Percentiles rank a stretch among this genome's conserved stretches.
Evolutionary conservation across 106 monocot species (phyloP).

Genomic region (Gastrodia elata): DNA sequence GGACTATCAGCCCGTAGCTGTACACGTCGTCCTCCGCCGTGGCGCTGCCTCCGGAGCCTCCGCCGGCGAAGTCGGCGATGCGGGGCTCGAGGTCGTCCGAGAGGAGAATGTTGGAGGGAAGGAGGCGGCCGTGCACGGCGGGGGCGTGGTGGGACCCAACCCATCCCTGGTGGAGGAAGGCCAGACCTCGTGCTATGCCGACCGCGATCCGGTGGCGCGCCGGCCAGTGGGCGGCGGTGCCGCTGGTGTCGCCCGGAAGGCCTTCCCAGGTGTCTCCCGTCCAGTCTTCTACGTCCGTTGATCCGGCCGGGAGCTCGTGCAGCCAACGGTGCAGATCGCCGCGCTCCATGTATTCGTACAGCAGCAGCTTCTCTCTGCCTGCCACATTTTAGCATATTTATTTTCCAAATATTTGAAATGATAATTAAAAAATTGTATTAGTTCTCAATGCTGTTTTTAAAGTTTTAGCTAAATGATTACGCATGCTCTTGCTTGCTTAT

Average conservation of each 20-base stretch:
- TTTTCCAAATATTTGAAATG: too few species aligned
- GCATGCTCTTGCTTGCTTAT: too few species aligned
- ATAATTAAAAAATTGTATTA: too few species aligned
- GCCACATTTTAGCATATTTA: too few species aligned
- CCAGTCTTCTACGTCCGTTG: conserved; percentile 37
- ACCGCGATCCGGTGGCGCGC: conserved; percentile 65
- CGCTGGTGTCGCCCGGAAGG: neutral
- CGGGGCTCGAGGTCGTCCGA: conserved; percentile 63
- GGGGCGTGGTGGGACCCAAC: conserved; percentile 32
- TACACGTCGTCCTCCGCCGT: conserved; percentile 57
- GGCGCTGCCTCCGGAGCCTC: neutral
- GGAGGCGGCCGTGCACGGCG: conserved; percentile 62
- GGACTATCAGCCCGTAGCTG: conserved; percentile 54
- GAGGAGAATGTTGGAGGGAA: conserved; percentile 57
- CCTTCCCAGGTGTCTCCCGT: conserved; percentile 32
- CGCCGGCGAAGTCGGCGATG: conserved; percentile 35
- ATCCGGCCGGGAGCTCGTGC: conserved; percentile 66
- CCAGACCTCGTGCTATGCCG: conserved; percentile 70
- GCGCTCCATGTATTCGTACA: conserved; percentile 86
- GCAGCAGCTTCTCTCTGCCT: conserved; percentile 56
- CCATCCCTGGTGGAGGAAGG: conserved; percentile 90
- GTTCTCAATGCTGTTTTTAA: too few species aligned
- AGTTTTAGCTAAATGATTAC: too few species aligned
- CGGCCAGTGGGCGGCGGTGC: conserved; percentile 36
- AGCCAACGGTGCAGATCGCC: conserved; percentile 88